phyloP scores from a whole-genome alignment of 169 alveolate genomes.

The Plasmodium relictum region DNA sequence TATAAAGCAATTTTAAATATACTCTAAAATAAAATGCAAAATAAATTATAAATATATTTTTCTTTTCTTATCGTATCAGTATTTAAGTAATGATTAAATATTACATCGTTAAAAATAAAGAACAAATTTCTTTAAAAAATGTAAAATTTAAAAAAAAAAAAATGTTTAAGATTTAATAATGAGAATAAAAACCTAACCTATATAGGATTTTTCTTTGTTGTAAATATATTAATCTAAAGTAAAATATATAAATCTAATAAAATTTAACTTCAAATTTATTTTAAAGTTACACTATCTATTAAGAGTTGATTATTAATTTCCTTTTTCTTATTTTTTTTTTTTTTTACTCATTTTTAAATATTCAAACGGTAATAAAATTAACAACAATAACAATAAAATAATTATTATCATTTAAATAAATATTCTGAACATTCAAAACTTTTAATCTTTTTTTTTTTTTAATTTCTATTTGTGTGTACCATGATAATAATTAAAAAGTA shows the following conservation, averaged over 20 bases:
- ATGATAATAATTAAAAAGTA: neutral
- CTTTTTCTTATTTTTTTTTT: slow-evolving; percentile 20
- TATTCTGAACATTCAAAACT: slow-evolving; percentile 50
- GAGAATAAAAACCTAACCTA: slow-evolving; percentile 8
- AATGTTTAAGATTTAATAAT: slow-evolving; percentile 8
- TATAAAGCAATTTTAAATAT: slow-evolving; percentile 6
- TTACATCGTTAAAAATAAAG: slow-evolving; percentile 9
- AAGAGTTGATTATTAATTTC: no score
- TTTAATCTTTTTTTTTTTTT: slow-evolving; percentile 38
- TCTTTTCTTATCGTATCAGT: neutral
- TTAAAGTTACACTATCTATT: slow-evolving; percentile 19
- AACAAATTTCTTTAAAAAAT: slow-evolving; percentile 7
- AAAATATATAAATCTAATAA: slow-evolving; percentile 4
- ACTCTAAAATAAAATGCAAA: slow-evolving; percentile 38
- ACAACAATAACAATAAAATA: neutral
- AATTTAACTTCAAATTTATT: slow-evolving; percentile 15
- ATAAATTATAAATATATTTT: slow-evolving; percentile 6
- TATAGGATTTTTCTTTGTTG: slow-evolving; percentile 10
- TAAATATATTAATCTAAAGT: neutral
- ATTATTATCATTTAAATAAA: slow-evolving; percentile 9
- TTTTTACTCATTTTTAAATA: slow-evolving; percentile 15
- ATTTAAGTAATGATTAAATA: slow-evolving; percentile 18
- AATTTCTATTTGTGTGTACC: slow-evolving; percentile 28
- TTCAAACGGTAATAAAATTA: slow-evolving; percentile 21
- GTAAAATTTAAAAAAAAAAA: neutral